phyloP scores from a whole-genome alignment of 768 basidiomycete species.

The Russula olivacea region DNA sequence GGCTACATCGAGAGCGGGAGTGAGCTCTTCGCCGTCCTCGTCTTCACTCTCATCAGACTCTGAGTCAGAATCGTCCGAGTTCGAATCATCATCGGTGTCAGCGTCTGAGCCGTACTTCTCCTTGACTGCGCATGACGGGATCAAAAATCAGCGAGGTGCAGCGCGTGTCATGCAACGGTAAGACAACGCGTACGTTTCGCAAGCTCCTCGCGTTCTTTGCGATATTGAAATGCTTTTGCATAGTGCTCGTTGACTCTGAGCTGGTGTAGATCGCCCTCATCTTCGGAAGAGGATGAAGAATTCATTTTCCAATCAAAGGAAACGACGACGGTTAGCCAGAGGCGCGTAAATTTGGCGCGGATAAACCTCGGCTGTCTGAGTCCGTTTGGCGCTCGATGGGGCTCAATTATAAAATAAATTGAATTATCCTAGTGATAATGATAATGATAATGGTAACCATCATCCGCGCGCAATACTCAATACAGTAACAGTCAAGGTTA shows the following conservation, averaged over 20 bases:
- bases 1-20: conserved; percentile 88
- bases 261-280: conserved; percentile 39
- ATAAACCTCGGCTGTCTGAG: not conserved
- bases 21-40: conserved; percentile 91
- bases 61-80: conserved; percentile 45
- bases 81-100: conserved; percentile 48
- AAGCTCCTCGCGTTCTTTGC: conserved; percentile 82
- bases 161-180: no score
- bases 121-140: conserved; percentile 51
- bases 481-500: no score
- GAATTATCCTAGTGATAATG: no score
- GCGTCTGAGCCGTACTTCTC: conserved; percentile 80
- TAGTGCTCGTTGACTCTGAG: conserved; percentile 69
- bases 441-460: no score
- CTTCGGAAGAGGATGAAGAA: conserved; percentile 24
- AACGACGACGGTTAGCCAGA: not conserved
- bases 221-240: conserved; percentile 77
- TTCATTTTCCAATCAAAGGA: conserved; percentile 9
- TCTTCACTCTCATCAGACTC: conserved; percentile 84
- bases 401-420: no score
- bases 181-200: conserved; percentile 51
- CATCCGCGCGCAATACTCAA: no score
- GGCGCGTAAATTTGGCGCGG: not conserved
- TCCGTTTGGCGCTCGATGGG: no score
- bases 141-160: not conserved